phyloP scores from a whole-genome alignment of 108 stramenopile genomes.

The Ochromonas danica region DNA sequence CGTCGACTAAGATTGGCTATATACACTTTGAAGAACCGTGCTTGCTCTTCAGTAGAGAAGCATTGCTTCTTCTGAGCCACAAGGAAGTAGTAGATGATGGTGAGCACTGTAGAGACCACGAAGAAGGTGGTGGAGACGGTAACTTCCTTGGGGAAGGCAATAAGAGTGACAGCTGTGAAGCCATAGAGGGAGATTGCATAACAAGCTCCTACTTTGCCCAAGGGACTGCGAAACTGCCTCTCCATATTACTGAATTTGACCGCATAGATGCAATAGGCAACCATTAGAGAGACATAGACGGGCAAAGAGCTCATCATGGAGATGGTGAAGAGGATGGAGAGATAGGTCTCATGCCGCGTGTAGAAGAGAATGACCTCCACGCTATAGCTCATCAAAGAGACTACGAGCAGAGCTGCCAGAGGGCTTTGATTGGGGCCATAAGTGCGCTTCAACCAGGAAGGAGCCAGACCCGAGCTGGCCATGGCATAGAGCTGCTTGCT shows the following conservation, averaged over 20 bases:
- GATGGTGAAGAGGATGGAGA: neutral
- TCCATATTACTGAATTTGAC: neutral
- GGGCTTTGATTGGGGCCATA: neutral
- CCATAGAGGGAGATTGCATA: neutral
- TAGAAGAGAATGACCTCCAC: neutral
- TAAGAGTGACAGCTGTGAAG: neutral
- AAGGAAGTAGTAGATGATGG: neutral
- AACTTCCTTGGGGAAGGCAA: neutral
- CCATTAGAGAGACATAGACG: neutral
- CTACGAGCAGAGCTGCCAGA: neutral
- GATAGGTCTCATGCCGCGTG: neutral
- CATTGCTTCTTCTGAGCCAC: neutral
- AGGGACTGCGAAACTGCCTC: neutral
- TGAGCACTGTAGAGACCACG: neutral
- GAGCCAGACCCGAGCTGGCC: neutral
- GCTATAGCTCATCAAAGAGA: neutral
- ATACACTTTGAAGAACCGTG: too few species aligned
- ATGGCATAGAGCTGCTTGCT: neutral
- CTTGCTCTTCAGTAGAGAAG: slow-evolving; percentile 4
- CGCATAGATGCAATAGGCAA: neutral
- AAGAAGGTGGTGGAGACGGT: neutral
- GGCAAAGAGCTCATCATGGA: neutral
- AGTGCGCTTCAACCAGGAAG: neutral
- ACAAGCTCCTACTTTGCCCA: neutral
- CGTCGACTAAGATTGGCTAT: too few species aligned